Percentiles rank a stretch among this genome's conserved stretches.
Conservation (phyloP, 2,329 filamentous ascomycete species). For the Penicillium sp. region DNA sequence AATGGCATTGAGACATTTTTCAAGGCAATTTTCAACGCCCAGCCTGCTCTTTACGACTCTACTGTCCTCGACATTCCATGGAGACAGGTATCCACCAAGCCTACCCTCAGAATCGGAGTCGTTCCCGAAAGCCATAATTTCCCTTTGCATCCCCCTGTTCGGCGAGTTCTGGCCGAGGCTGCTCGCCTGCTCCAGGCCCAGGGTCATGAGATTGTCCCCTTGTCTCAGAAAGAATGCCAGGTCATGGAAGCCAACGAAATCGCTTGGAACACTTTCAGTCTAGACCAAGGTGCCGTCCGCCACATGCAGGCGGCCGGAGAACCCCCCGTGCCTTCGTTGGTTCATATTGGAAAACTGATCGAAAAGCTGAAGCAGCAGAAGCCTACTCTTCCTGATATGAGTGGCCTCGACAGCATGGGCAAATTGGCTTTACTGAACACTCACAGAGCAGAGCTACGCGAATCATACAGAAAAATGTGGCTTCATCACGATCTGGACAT, state of each 20-base stretch:
- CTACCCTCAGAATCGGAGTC: constrained; percentile 47
- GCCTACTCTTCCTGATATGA: constrained; percentile 8
- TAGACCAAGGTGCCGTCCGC: constrained; percentile 16
- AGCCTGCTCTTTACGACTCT: constrained; percentile 20
- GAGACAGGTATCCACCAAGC: constrained; percentile 14
- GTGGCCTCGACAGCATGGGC: constrained; percentile 12
- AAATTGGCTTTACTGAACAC: constrained; percentile 20
- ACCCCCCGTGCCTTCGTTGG: constrained; percentile 22
- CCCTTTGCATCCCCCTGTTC: constrained; percentile 51
- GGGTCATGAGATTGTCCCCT: constrained; percentile 45
- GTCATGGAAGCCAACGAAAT: constrained; percentile 20
- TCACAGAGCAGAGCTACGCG: constrained; percentile 33
- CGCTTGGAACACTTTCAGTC: constrained; percentile 23
- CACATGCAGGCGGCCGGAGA: constrained; percentile 25
- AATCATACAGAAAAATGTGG: constrained; percentile 44
- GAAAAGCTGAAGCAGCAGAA: constrained; percentile 7
- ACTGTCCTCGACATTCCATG: constrained; percentile 20
- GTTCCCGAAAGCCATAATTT: constrained; percentile 47
- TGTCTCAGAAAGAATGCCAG: constrained; percentile 21
- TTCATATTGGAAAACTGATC: constrained; percentile 6
- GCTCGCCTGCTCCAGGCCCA: constrained; percentile 37
- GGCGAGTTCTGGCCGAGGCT: constrained; percentile 43
- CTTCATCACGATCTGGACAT: constrained; percentile 49
- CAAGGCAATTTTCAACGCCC: constrained; percentile 8
- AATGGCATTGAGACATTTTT: constrained; percentile 20